Base-by-base conservation (phyloP, 306 rosid genomes). In the Quercus glauca region DNA sequence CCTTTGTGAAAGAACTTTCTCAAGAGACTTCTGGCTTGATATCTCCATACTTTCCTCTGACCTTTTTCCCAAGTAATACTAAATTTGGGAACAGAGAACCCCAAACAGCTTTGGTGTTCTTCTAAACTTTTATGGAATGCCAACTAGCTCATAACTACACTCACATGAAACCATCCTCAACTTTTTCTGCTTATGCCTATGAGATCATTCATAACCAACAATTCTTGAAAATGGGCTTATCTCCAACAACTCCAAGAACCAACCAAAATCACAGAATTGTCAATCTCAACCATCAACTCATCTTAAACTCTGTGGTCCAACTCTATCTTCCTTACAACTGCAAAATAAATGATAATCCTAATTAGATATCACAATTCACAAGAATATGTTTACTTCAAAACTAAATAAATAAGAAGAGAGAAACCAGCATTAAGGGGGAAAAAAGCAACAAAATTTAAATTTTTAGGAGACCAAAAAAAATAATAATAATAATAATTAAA, bases 1-100 rank as follows among this genome's bases (percentile, higher is more conserved):
- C 85, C 43, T 92, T 82, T 85, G 97, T 3, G 97, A 94, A 60
- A 94, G 91, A 69, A 81, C 87, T 86, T 90, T 92, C 89, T 92
- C 97, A 55, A 94, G 55, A 73, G 86, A 85, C 69, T 89, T 94
- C 68, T 89, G 92, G 75, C 85, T 89, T 73, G 45, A 23, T 25
- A 78, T 58, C 76, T 88, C 95, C 97, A 91, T 90, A 53, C 73
- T 65, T 7, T 25, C 56, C 73, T 49, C 53, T 49, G 1, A 12
- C 17, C 15, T 12, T 49, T 20, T 14, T 56, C 76, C 64, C 6
- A 7, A 25, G 61, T 43, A 21, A 23, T 33, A 76, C 45, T 23
- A 84, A 12, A 64, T 68, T 60, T 33, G 52, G 69, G 23, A 5
- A 45, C 11, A 41, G 12, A 41, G 45, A 2, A 76, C 12, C 78